Evolutionary conservation across 768 basidiomycete species (phyloP).

Genomic region (Coprinopsis sp.): DNA sequence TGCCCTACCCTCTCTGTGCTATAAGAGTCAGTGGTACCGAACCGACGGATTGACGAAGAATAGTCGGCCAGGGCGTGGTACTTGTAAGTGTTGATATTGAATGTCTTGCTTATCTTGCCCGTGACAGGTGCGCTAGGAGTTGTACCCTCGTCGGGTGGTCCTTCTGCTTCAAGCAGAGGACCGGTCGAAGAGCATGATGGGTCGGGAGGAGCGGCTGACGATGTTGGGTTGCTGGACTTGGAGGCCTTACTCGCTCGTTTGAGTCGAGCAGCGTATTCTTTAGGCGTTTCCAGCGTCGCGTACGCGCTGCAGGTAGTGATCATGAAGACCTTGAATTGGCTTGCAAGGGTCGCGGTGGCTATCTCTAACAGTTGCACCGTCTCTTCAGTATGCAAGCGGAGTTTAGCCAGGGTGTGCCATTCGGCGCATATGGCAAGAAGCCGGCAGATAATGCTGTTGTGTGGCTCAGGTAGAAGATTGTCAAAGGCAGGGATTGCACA

Average conservation of each 20-base stretch:
- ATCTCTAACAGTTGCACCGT: slow-evolving; percentile 4
- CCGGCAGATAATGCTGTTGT: background rate
- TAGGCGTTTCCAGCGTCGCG: background rate
- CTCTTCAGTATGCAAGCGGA: slow-evolving; percentile 6
- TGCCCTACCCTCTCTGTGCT: no score
- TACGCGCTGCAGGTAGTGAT: background rate
- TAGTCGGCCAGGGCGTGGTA: no score
- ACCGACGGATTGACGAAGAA: no score
- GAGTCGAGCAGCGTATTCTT: background rate
- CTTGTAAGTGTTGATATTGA: no score
- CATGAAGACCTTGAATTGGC: background rate
- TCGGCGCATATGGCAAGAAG: slow-evolving; percentile 1
- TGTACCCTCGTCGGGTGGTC: no score
- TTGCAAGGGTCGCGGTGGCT: background rate
- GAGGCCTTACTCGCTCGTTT: background rate
- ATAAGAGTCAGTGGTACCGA: no score
- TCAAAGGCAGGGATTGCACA: slow-evolving; percentile 11
- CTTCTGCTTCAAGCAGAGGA: no score
- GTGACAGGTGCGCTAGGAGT: no score
- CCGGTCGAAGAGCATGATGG: no score
- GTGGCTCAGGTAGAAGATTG: background rate
- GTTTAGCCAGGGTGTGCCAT: slow-evolving; percentile 12
- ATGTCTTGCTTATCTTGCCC: no score
- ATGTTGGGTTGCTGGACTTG: no score
- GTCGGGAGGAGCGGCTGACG: no score